Percentiles rank a stretch among this genome's conserved stretches.
Conservation (phyloP, 1,284 basidiomycete genomes). For the Neotropicomus parvogracilis region DNA sequence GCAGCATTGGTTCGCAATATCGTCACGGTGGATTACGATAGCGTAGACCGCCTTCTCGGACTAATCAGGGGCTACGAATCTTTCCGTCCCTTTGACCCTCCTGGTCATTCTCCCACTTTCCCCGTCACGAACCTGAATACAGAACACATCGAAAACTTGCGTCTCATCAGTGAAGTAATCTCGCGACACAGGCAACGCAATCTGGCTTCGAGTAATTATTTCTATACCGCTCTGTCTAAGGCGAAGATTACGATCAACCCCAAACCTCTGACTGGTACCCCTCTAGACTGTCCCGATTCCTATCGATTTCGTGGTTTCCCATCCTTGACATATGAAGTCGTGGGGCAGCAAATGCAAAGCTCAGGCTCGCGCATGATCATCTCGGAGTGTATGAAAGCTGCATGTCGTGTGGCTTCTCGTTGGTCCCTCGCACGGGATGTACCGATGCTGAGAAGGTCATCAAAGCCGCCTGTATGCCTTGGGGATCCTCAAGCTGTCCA, state of each 20-base stretch:
- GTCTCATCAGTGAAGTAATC: conserved; percentile 17
- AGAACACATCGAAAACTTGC: conserved; percentile 42
- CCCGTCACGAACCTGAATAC: conserved; percentile 1
- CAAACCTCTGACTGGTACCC: conserved; percentile 30
- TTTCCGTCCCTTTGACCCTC: conserved; percentile 45
- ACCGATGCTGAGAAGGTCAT: conserved; percentile 63
- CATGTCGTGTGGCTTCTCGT: conserved; percentile 72
- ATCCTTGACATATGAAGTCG: conserved; percentile 45
- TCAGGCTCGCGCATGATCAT: conserved; percentile 56
- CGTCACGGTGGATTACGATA: conserved; percentile 63
- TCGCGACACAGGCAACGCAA: conserved; percentile 26
- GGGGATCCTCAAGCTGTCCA: conserved; percentile 35
- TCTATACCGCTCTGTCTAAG: conserved; percentile 27
- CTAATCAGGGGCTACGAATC: conserved; percentile 4
- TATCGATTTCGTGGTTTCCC: conserved; percentile 59
- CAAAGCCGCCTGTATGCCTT: conserved; percentile 37
- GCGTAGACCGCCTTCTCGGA: conserved; percentile 56
- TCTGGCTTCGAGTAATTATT: conserved; percentile 20
- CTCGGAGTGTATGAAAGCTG: conserved; percentile 82
- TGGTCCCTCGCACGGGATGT: conserved; percentile 65
- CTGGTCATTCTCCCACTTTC: not conserved
- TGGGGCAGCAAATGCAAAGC: conserved; percentile 25
- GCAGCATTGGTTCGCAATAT: conserved; percentile 75
- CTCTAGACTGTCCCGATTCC: conserved; percentile 35
- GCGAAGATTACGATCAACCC: conserved; percentile 25